A percentile compares a stretch with the other conserved stretches of the same genome.
These are phyloP conservation scores for Mortierella polycephala DNA, from an alignment of 371 early-diverging fungal species.

Conservation along the genomic window DNA sequence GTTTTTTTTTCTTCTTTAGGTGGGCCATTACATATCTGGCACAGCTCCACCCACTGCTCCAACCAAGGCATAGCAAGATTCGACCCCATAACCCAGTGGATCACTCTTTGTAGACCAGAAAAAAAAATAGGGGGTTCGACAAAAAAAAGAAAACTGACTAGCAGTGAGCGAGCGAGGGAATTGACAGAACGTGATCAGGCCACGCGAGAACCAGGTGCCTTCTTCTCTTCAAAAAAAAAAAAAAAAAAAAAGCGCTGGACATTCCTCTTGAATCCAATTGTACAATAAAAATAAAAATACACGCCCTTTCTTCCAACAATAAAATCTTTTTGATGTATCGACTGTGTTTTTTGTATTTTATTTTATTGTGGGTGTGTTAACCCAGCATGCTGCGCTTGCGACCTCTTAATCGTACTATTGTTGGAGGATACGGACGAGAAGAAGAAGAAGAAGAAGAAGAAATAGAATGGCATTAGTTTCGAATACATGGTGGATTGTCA, in stretches of 20 bases:
- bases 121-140: not conserved
- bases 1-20: slow-evolving; percentile 55
- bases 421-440: not conserved
- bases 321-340: not conserved
- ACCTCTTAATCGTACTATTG: slow-evolving; percentile 86
- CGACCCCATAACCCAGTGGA: slow-evolving; percentile 56
- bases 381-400: slow-evolving; percentile 92
- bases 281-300: slow-evolving; percentile 15
- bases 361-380: slow-evolving; percentile 52
- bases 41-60: slow-evolving; percentile 77
- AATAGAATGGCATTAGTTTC: not conserved
- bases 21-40: slow-evolving; percentile 83
- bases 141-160: not conserved
- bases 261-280: slow-evolving; percentile 7
- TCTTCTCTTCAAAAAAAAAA: not conserved
- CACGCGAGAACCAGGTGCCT: too few species aligned
- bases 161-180: not conserved
- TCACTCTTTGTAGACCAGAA: slow-evolving; percentile 15
- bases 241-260: too few species aligned
- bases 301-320: not conserved
- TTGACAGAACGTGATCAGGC: not conserved
- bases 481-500: not conserved
- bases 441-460: not conserved
- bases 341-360: not conserved
- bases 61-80: slow-evolving; percentile 73